Evolutionary conservation across 208 protist genomes (phyloP).

Genomic region (Trypanosomatidae sp.): DNA sequence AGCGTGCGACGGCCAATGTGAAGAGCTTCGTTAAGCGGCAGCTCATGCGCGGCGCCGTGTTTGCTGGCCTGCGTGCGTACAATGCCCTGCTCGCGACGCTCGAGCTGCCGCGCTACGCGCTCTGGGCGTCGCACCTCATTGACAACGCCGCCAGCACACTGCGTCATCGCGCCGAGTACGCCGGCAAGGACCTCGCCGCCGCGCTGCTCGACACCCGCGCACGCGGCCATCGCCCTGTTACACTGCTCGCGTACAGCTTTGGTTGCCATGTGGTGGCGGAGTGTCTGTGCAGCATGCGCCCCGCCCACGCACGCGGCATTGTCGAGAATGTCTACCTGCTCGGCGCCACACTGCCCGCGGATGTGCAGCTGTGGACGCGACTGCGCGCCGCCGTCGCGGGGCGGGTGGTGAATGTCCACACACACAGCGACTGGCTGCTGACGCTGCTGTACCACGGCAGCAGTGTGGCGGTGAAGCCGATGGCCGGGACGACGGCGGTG

Average conservation of each 20-base stretch:
- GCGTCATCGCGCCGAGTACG: conserved; percentile 48
- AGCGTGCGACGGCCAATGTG: conserved; percentile 15
- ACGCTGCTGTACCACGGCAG: conserved; percentile 70
- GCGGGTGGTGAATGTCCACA: conserved; percentile 82
- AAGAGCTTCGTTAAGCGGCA: conserved; percentile 25
- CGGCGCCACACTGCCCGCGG: conserved; percentile 41
- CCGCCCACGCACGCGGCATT: conserved; percentile 32
- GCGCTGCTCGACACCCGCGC: conserved; percentile 38
- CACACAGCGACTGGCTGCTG: conserved; percentile 67
- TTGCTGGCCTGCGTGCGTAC: conserved; percentile 53
- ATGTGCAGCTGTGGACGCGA: conserved; percentile 30
- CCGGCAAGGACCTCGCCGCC: conserved; percentile 65
- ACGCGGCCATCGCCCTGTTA: conserved; percentile 71
- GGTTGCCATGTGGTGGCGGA: conserved; percentile 71
- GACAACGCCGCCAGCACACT: conserved; percentile 76
- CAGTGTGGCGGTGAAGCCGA: conserved; percentile 48
- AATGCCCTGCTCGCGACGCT: conserved; percentile 48
- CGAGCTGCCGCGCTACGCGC: conserved; percentile 51
- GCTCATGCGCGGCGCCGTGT: conserved; percentile 39
- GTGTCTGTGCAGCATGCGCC: conserved; percentile 56
- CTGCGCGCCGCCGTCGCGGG: conserved; percentile 68
- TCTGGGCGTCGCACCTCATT: conserved; percentile 69
- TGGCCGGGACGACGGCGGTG: conserved; percentile 60
- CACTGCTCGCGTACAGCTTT: conserved; percentile 80
- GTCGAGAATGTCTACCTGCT: conserved; percentile 83